These are phyloP conservation scores for Oidiodendron maius DNA, from an alignment of 495 filamentous ascomycete genomes.

Conservation along the genomic window DNA sequence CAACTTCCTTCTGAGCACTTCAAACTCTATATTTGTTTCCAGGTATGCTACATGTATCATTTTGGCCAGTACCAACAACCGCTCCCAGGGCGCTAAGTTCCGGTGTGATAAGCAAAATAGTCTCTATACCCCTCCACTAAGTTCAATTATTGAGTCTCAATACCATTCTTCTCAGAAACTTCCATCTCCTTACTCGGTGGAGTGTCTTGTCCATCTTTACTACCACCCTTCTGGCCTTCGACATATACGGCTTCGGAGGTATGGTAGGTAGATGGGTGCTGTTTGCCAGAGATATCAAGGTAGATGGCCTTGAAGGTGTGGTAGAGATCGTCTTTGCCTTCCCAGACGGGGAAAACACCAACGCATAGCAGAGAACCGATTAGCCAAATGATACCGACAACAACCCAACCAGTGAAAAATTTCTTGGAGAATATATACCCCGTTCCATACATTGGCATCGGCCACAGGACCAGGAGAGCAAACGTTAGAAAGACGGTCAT, in stretches of 20 bases:
- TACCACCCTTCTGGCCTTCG: conserved; percentile 19
- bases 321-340: conserved; percentile 45
- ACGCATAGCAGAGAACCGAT: conserved; percentile 46
- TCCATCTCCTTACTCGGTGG: conserved; percentile 16
- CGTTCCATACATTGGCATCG: conserved; percentile 87
- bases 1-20: too few relatives aligned
- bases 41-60: too few relatives aligned
- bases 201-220: conserved; percentile 10
- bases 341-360: conserved; percentile 19
- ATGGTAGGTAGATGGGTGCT: conserved; percentile 15
- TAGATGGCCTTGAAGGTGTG: conserved; percentile 61
- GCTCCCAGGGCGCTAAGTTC: too few relatives aligned
- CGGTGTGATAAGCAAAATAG: too few relatives aligned
- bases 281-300: conserved; percentile 48
- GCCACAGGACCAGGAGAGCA: conserved; percentile 80
- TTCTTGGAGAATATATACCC: conserved; percentile 71
- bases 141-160: conserved; percentile 39
- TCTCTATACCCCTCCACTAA: too few relatives aligned
- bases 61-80: too few relatives aligned
- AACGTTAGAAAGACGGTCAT: conserved; percentile 71
- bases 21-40: too few relatives aligned
- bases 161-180: conserved; percentile 8
- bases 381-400: conserved; percentile 70
- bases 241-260: conserved; percentile 13
- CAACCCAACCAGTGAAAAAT: conserved; percentile 79